A percentile compares a stretch with the other conserved stretches of the same genome.
Conservation (phyloP, 441 rosid genomes). For the Aquilaria agallochum region DNA sequence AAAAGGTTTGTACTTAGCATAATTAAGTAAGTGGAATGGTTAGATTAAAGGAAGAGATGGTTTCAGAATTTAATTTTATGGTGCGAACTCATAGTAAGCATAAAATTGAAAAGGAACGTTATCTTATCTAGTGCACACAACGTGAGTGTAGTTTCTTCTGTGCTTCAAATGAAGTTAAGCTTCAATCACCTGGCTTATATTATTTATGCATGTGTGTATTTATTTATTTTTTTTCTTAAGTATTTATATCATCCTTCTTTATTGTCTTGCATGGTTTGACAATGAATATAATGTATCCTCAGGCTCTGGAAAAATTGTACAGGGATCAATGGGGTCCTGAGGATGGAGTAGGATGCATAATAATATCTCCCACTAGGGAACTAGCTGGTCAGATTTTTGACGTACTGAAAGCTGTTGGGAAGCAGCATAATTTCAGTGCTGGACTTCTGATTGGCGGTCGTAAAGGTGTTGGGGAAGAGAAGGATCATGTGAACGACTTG, state of each 20-base stretch:
- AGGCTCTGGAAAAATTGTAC: constrained; percentile 81
- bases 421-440: constrained; percentile 73
- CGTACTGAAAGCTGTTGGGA: constrained; percentile 73
- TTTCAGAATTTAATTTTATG: too few relatives aligned
- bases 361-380: constrained; percentile 91
- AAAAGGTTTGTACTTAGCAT: too few relatives aligned
- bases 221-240: too few relatives aligned
- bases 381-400: constrained; percentile 80
- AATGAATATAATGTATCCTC: background rate
- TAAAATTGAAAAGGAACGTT: too few relatives aligned
- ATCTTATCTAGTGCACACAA: too few relatives aligned
- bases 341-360: constrained; percentile 92
- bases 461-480: constrained; percentile 75
- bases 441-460: constrained; percentile 96
- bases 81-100: too few relatives aligned
- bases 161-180: too few relatives aligned
- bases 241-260: background rate
- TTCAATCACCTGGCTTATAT: too few relatives aligned
- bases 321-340: constrained; percentile 84
- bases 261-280: background rate
- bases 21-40: too few relatives aligned
- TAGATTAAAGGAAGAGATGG: too few relatives aligned
- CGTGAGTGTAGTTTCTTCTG: too few relatives aligned
- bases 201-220: too few relatives aligned
- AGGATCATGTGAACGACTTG: constrained; percentile 71